phyloP scores from a whole-genome alignment of 163 green algal genomes.

The Chlamydomonas reinhardtii region DNA sequence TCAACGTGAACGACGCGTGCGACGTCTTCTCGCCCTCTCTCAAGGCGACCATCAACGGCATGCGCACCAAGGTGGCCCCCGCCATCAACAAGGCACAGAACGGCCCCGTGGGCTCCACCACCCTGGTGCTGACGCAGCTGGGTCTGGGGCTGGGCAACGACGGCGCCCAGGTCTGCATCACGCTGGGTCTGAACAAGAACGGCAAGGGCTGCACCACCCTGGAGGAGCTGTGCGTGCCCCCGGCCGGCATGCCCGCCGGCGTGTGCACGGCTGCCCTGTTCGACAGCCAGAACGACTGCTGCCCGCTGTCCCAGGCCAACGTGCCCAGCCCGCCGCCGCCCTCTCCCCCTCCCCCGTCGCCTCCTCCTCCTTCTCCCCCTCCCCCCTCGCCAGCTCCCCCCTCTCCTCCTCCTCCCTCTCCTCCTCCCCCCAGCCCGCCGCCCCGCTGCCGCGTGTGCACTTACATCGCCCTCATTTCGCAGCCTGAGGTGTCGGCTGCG shows the following conservation, averaged over 20 bases:
- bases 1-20: slow-evolving; percentile 11
- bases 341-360: too few species aligned
- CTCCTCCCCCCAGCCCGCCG: background rate
- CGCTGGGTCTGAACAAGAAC: background rate
- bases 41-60: slow-evolving; percentile 27
- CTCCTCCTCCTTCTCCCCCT: background rate
- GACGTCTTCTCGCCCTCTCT: background rate
- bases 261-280: background rate
- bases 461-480: background rate
- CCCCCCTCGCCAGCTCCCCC: background rate
- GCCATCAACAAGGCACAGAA: background rate
- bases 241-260: background rate
- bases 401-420: background rate
- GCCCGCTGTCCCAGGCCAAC: too few species aligned
- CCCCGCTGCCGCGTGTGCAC: background rate
- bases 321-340: background rate
- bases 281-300: background rate
- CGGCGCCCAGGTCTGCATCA: slow-evolving; percentile 14
- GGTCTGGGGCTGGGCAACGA: background rate
- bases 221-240: slow-evolving; percentile 18
- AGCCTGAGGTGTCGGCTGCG: background rate
- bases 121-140: slow-evolving; percentile 21
- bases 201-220: slow-evolving; percentile 4
- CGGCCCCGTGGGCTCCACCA: background rate
- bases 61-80: background rate